A percentile compares a stretch with the other conserved stretches of the same genome.
Evolutionary conservation across 768 basidiomycete genomes (phyloP).

Genomic region (Hygrophorus russula): DNA sequence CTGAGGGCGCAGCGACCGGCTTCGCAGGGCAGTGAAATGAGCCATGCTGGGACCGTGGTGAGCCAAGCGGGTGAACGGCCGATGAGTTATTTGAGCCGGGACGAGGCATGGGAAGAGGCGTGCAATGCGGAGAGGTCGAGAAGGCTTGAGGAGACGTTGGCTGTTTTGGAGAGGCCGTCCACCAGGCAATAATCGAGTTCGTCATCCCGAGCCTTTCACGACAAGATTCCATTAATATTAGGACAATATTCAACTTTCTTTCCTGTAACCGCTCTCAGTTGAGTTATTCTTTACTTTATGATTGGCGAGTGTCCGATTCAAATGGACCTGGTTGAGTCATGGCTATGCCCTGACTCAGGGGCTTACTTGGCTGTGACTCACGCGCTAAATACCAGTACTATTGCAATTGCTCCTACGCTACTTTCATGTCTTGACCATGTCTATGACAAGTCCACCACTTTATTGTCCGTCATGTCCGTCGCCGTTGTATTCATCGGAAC

Average conservation of each 20-base stretch:
- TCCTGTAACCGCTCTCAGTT: no score
- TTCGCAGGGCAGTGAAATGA: conserved; percentile 24
- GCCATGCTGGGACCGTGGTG: conserved; percentile 17
- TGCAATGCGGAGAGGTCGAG: conserved; percentile 42
- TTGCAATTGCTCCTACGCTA: neutral
- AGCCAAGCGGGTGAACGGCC: conserved; percentile 28
- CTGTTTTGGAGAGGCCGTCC: conserved; percentile 26
- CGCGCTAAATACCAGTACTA: neutral
- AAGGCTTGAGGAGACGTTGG: conserved; percentile 45
- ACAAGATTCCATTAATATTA: neutral
- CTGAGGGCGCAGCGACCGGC: conserved; percentile 36
- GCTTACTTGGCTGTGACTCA: no score
- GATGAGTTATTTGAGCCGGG: conserved; percentile 42
- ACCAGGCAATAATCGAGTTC: conserved; percentile 7
- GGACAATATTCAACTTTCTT: neutral
- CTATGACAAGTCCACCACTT: conserved; percentile 24
- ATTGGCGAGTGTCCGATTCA: no score
- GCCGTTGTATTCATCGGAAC: conserved; percentile 49
- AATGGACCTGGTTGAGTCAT: no score
- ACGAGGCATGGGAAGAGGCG: conserved; percentile 47
- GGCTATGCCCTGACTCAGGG: no score
- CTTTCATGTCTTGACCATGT: conserved; percentile 3
- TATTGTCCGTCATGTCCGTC: conserved; percentile 45
- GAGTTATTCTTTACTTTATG: no score
- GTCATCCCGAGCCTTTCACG: neutral